Percentiles rank a stretch among this genome's conserved stretches.
These are phyloP conservation scores for Camelina laxa DNA, from an alignment of 345 rosid genomes.

Conservation along the genomic window DNA sequence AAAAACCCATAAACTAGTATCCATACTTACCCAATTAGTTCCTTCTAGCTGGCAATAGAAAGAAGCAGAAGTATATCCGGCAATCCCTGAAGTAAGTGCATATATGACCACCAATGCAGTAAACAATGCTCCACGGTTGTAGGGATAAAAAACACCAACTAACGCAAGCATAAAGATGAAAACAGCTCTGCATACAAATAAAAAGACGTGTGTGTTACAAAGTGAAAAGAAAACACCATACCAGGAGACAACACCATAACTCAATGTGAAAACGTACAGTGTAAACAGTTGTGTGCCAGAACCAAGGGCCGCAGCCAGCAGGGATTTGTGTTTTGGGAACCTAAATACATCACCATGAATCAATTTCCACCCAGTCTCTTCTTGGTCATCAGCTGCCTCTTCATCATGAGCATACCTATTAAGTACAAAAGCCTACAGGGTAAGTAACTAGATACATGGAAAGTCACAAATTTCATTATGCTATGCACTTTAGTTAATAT, in stretches of 20 bases:
- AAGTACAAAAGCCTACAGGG: neutral
- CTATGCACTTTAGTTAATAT: neutral
- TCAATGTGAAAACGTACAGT: slow-evolving; percentile 45
- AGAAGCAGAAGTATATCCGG: slow-evolving; percentile 61
- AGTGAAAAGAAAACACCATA: slow-evolving; percentile 21
- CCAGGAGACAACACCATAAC: neutral
- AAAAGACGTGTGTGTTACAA: neutral
- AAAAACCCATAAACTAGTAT: neutral
- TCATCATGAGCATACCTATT: slow-evolving; percentile 62
- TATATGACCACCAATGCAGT: slow-evolving; percentile 66
- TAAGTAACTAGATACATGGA: neutral
- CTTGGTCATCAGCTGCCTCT: slow-evolving; percentile 64
- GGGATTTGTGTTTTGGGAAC: slow-evolving; percentile 53
- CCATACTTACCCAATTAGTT: slow-evolving; percentile 52
- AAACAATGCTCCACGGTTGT: slow-evolving; percentile 62
- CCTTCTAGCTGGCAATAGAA: slow-evolving; percentile 65
- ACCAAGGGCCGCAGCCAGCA: slow-evolving; percentile 61
- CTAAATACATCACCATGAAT: slow-evolving; percentile 57
- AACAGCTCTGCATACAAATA: slow-evolving; percentile 44
- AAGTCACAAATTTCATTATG: neutral
- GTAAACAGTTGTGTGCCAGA: slow-evolving; percentile 62
- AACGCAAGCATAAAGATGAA: slow-evolving; percentile 61
- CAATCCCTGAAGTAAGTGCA: slow-evolving; percentile 67
- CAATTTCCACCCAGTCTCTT: slow-evolving; percentile 61
- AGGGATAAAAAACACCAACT: slow-evolving; percentile 66